phyloP scores from a whole-genome alignment of 2,329 filamentous ascomycete genomes.

The Epichloe uncinata region DNA sequence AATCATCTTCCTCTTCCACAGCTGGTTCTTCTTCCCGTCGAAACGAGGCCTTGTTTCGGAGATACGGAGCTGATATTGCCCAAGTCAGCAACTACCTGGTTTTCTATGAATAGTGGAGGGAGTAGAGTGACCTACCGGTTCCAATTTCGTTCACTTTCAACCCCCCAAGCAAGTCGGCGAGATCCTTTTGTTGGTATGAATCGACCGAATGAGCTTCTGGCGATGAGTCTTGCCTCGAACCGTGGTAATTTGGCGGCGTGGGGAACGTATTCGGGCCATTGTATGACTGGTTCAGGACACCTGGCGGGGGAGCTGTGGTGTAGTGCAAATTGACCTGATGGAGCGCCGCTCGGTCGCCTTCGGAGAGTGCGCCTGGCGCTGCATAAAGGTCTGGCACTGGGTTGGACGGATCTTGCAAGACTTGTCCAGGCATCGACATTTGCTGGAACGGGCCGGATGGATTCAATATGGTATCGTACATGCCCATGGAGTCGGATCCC shows the following conservation, averaged over 20 bases:
- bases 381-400: slow-evolving; percentile 31
- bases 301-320: slow-evolving; percentile 34
- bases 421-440: slow-evolving; percentile 35
- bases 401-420: slow-evolving; percentile 26
- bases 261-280: slow-evolving; percentile 36
- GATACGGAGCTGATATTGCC: slow-evolving; percentile 56
- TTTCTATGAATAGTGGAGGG: background rate
- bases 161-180: slow-evolving; percentile 71
- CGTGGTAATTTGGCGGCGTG: slow-evolving; percentile 31
- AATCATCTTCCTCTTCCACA: slow-evolving; percentile 59
- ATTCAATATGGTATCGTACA: slow-evolving; percentile 20
- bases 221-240: slow-evolving; percentile 22
- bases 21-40: slow-evolving; percentile 46
- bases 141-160: slow-evolving; percentile 79
- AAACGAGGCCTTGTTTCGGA: slow-evolving; percentile 49
- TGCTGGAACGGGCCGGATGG: slow-evolving; percentile 30
- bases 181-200: slow-evolving; percentile 53
- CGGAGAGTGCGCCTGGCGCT: slow-evolving; percentile 34
- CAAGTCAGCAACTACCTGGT: background rate
- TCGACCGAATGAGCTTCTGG: slow-evolving; percentile 44
- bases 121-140: slow-evolving; percentile 46
- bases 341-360: slow-evolving; percentile 30
- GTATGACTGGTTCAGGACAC: slow-evolving; percentile 40
- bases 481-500: slow-evolving; percentile 24
- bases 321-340: slow-evolving; percentile 38